Evolutionary conservation across 2,329 filamentous ascomycete species (phyloP).

Genomic region (Nothophaeocryptopus gaeumannii): DNA sequence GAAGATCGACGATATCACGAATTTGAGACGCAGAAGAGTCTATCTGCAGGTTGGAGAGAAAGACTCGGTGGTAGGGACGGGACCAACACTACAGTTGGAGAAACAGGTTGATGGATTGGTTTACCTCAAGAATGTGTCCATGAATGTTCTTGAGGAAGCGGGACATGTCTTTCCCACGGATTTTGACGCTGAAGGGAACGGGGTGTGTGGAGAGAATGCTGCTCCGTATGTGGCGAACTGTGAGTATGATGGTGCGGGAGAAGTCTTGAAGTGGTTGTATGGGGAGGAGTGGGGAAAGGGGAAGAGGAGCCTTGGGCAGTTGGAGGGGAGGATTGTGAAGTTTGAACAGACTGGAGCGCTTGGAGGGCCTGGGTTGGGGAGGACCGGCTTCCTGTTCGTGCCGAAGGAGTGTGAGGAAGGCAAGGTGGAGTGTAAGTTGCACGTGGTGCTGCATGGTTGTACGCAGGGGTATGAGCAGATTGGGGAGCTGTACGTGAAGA

Average conservation of each 20-base stretch:
- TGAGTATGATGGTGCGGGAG: conserved; percentile 12
- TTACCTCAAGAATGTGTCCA: no score
- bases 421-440: conserved; percentile 2
- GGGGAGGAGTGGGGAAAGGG: not conserved
- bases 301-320: not conserved
- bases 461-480: conserved; percentile 10
- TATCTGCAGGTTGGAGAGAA: conserved; percentile 2
- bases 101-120: conserved; percentile 5
- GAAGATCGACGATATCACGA: not conserved
- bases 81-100: not conserved
- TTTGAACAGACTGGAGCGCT: conserved; percentile 1
- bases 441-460: conserved; percentile 16
- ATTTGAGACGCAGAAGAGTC: not conserved
- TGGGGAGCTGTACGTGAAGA: conserved; percentile 3
- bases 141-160: not conserved
- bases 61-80: conserved; percentile 1
- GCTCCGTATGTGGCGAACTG: conserved; percentile 11
- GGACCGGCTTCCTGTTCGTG: conserved; percentile 4
- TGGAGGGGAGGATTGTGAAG: not conserved
- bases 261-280: conserved; percentile 14
- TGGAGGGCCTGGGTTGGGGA: conserved; percentile 10
- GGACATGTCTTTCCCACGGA: conserved; percentile 14
- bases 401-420: not conserved
- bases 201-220: not conserved
- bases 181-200: conserved; percentile 2